These are phyloP conservation scores for Wickerhamiella alocasiicola DNA, from an alignment of 805 yeast genomes.

Conservation along the genomic window DNA sequence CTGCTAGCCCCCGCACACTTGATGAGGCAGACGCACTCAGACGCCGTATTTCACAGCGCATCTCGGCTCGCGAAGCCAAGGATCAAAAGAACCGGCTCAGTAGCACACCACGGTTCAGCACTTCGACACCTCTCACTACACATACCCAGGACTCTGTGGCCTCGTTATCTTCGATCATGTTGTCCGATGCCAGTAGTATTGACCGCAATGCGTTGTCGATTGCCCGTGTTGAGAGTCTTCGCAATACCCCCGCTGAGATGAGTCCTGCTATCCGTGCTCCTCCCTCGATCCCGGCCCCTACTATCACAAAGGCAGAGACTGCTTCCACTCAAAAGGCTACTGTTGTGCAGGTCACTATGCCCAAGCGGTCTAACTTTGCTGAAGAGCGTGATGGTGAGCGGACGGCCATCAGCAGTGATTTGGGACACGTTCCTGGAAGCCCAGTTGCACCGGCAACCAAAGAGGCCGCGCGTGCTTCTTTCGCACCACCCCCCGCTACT, in stretches of 20 bases:
- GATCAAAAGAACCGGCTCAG: constrained; percentile 5
- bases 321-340: constrained; percentile 2
- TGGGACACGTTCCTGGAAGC: constrained; percentile 9
- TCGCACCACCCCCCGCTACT: too few species aligned
- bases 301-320: background rate
- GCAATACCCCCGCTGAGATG: background rate
- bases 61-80: constrained; percentile 6
- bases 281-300: constrained; percentile 8
- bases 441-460: background rate
- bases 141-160: constrained; percentile 2
- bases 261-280: background rate
- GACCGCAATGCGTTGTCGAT: background rate
- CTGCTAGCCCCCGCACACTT: constrained; percentile 9
- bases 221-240: background rate
- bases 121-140: background rate
- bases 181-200: constrained; percentile 6
- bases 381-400: background rate
- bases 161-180: constrained; percentile 1
- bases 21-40: constrained; percentile 10
- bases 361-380: constrained; percentile 8
- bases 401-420: constrained; percentile 5
- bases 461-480: background rate
- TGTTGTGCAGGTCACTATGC: constrained; percentile 10
- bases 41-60: constrained; percentile 6
- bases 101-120: background rate